Percentiles rank a stretch among this genome's conserved stretches.
Conservation (phyloP, 23 red algal species). For the Agarophyton chilense region DNA sequence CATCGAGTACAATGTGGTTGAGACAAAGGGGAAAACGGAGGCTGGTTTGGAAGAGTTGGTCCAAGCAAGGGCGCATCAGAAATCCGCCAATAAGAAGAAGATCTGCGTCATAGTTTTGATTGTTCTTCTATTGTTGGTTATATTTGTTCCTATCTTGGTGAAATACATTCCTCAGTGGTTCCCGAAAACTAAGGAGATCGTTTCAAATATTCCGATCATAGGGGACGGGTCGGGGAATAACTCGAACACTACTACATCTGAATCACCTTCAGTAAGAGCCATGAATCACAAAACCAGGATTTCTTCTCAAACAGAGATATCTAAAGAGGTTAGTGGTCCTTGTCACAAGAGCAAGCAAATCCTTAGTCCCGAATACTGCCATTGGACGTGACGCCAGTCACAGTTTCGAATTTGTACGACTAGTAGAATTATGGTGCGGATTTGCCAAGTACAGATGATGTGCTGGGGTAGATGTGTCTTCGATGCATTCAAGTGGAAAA, state of each 20-base stretch:
- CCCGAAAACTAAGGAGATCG: background rate
- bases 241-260: background rate
- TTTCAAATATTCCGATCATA: background rate
- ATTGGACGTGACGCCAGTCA: background rate
- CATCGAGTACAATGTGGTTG: slow-evolving; percentile 91
- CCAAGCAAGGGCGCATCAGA: slow-evolving; percentile 68
- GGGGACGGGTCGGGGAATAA: background rate
- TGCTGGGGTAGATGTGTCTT: too few relatives aligned
- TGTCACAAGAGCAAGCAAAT: background rate
- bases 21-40: slow-evolving; percentile 67
- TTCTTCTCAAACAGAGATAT: background rate
- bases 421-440: background rate
- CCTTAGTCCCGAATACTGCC: background rate
- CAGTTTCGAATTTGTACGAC: background rate
- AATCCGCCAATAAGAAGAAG: slow-evolving; percentile 66
- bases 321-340: background rate
- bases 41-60: slow-evolving; percentile 62
- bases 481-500: background rate
- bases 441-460: too few relatives aligned
- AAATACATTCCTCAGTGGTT: slow-evolving; percentile 71
- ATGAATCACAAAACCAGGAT: background rate
- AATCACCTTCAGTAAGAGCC: background rate
- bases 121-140: slow-evolving; percentile 46
- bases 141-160: slow-evolving; percentile 55
- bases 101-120: slow-evolving; percentile 39